Conservation (phyloP, 2,329 filamentous ascomycete species). For the Clonostachys sp. region DNA sequence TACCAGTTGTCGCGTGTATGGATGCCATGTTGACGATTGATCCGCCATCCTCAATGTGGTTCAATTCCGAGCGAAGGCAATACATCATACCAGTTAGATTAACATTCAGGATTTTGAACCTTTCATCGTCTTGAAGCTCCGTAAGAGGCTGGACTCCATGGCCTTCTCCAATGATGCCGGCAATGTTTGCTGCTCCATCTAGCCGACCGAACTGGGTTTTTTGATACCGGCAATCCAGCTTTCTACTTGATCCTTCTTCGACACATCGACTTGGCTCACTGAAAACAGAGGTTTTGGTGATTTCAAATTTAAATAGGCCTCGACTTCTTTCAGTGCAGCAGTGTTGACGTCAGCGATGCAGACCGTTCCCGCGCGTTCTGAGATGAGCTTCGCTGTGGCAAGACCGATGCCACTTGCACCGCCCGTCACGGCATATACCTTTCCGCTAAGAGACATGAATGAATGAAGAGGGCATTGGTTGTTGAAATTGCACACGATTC, state of each 20-base stretch:
- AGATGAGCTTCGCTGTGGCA: constrained; percentile 3
- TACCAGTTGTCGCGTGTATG: constrained; percentile 38
- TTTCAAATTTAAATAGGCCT: constrained; percentile 18
- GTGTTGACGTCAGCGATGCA: constrained; percentile 31
- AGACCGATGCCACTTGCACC: constrained; percentile 13
- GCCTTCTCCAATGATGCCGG: constrained; percentile 42
- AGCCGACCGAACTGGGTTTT: constrained; percentile 39
- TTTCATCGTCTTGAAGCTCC: constrained; percentile 40
- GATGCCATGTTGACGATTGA: constrained; percentile 56
- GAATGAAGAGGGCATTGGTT: too few species aligned
- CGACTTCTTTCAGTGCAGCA: constrained; percentile 14
- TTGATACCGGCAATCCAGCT: constrained; percentile 41
- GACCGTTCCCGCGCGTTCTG: constrained; percentile 13
- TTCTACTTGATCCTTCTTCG: constrained; percentile 40
- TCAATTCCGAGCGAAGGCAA: constrained; percentile 40
- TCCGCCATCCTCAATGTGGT: constrained; percentile 31
- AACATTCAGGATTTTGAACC: constrained; percentile 40
- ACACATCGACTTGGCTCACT: constrained; percentile 42
- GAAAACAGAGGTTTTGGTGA: constrained; percentile 12
- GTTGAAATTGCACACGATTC: too few species aligned
- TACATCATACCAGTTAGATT: constrained; percentile 49
- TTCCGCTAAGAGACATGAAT: not conserved
- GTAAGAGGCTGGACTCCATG: constrained; percentile 31
- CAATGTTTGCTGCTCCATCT: constrained; percentile 51
- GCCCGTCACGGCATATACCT: constrained; percentile 8